Evolutionary conservation across 768 basidiomycete species (phyloP).

Genomic region (Terana coerulea): DNA sequence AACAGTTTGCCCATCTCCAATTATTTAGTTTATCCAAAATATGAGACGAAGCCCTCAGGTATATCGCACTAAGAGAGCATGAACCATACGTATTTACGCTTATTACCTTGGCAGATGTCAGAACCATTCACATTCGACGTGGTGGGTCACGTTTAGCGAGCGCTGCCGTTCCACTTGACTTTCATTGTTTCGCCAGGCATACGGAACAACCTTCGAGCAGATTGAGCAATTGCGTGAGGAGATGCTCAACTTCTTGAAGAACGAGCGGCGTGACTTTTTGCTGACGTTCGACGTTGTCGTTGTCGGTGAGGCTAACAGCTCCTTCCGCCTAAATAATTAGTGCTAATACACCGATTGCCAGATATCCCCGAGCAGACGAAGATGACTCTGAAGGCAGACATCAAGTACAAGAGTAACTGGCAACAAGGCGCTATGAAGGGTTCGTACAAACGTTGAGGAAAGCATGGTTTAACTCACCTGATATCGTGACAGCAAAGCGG

Average conservation of each 20-base stretch:
- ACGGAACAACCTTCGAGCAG: constrained; percentile 74
- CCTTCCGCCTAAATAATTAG: not conserved
- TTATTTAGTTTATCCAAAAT: constrained; percentile 60
- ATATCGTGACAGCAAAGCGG: constrained; percentile 57
- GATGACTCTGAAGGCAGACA: constrained; percentile 72
- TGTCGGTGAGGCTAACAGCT: constrained; percentile 39
- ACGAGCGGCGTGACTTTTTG: constrained; percentile 71
- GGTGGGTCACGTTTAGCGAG: constrained; percentile 9
- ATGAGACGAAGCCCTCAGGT: constrained; percentile 69
- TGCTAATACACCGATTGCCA: constrained; percentile 18
- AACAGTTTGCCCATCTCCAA: not conserved
- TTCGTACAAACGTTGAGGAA: constrained; percentile 17
- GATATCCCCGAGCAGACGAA: constrained; percentile 81
- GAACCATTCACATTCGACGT: constrained; percentile 85
- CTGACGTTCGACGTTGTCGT: constrained; percentile 72
- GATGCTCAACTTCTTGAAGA: constrained; percentile 77
- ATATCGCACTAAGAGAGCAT: constrained; percentile 13
- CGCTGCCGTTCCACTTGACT: no score
- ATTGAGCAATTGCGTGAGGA: constrained; percentile 69
- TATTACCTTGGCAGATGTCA: constrained; percentile 44
- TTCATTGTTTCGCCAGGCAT: constrained; percentile 34
- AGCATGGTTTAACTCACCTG: no score
- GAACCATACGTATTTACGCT: not conserved
- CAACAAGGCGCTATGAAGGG: constrained; percentile 75
- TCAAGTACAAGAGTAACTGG: constrained; percentile 87